Percentiles rank a stretch among this genome's conserved stretches.
These are phyloP conservation scores for Fusarium agapanthi DNA, from an alignment of 2,329 filamentous ascomycete genomes.

Conservation along the genomic window DNA sequence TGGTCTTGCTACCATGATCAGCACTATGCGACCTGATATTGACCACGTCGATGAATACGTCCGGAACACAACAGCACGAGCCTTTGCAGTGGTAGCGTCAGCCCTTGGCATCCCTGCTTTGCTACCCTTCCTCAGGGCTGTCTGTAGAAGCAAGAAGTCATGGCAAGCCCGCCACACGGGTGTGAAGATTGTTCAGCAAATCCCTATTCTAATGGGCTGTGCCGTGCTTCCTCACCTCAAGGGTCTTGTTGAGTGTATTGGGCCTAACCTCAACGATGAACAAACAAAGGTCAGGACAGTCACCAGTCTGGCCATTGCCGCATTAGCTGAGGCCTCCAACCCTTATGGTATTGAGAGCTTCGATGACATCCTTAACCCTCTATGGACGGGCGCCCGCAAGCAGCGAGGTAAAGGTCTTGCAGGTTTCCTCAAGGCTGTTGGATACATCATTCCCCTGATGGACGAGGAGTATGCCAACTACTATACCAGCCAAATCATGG, in stretches of 20 bases:
- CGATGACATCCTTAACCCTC: conserved; percentile 94
- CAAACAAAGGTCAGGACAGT: conserved; percentile 98
- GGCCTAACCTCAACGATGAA: conserved; percentile 94
- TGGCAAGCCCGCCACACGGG: conserved; percentile 98
- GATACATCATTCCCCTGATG: conserved; percentile 98
- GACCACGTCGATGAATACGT: conserved; percentile 99
- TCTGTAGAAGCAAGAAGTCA: conserved; percentile 98
- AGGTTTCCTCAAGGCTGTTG: conserved; percentile 95
- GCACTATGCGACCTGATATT: conserved; percentile 98
- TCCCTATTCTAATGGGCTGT: conserved; percentile 98
- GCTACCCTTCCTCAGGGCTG: conserved; percentile 91
- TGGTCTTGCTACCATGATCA: conserved; percentile 98
- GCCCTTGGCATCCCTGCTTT: conserved; percentile 95
- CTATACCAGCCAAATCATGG: conserved; percentile 98
- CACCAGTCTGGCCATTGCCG: conserved; percentile 92
- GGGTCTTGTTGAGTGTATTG: conserved; percentile 95
- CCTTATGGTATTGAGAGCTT: conserved; percentile 99
- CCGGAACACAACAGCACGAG: conserved; percentile 94
- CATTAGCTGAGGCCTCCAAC: conserved; percentile 93
- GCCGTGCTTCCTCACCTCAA: conserved; percentile 95
- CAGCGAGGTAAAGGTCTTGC: conserved; percentile 96
- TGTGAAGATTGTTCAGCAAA: conserved; percentile 99
- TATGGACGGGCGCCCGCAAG: conserved; percentile 96
- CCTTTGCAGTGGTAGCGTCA: conserved; percentile 96
- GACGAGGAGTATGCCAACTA: conserved; percentile 99